A percentile compares a stretch with the other conserved stretches of the same genome.
Evolutionary conservation across 2,329 filamentous ascomycete species (phyloP).

Genomic region (Trichoderma polysporum): DNA sequence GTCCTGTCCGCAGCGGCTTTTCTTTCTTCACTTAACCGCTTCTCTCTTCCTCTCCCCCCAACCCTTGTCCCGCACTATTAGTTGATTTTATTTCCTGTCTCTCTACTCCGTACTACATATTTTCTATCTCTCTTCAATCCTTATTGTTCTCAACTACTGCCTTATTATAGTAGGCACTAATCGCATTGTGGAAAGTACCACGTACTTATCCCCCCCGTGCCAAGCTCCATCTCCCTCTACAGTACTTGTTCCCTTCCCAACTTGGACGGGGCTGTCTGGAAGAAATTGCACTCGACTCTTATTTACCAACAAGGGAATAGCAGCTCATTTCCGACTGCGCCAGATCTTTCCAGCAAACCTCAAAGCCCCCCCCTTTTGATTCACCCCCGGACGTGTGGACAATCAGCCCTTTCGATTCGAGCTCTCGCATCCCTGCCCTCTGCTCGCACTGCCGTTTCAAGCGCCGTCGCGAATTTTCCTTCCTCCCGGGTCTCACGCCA

Average conservation of each 20-base stretch:
- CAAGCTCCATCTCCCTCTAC: background rate
- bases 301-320: slow-evolving; percentile 20
- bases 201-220: background rate
- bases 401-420: slow-evolving; percentile 20
- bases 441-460: slow-evolving; percentile 23
- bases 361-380: slow-evolving; percentile 22
- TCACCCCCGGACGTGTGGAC: slow-evolving; percentile 17
- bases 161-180: background rate
- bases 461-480: slow-evolving; percentile 18
- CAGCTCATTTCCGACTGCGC: slow-evolving; percentile 22
- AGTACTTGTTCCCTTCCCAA: background rate
- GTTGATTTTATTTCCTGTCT: background rate
- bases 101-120: background rate
- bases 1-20: background rate
- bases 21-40: background rate
- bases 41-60: background rate
- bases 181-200: background rate
- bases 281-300: slow-evolving; percentile 22
- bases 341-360: slow-evolving; percentile 21
- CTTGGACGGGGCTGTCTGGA: slow-evolving; percentile 7
- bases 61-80: background rate
- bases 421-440: slow-evolving; percentile 20
- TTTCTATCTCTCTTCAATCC: background rate
- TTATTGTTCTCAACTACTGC: background rate
- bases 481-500: slow-evolving; percentile 13